Conservation (phyloP, 306 rosid genomes). For the Lotus japonicus region DNA sequence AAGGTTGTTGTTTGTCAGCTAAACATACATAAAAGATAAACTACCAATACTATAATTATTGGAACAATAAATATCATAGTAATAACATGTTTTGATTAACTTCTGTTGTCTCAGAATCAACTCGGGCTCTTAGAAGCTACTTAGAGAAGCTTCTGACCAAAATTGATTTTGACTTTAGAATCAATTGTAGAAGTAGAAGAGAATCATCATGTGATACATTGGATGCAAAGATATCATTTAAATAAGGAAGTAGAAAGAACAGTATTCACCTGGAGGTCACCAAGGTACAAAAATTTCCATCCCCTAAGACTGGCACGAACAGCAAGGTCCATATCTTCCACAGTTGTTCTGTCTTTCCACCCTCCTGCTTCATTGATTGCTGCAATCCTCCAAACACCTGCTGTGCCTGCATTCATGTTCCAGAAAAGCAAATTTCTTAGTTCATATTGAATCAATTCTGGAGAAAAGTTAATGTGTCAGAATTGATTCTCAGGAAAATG, state of each 20-base stretch:
- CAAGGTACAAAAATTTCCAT: constrained; percentile 95
- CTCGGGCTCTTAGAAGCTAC: too few relatives aligned
- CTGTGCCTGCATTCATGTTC: constrained; percentile 61
- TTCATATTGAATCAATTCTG: too few relatives aligned
- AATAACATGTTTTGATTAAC: too few relatives aligned
- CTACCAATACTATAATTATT: neutral
- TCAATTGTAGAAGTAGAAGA: too few relatives aligned
- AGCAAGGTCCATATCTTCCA: constrained; percentile 99
- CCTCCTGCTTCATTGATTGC: constrained; percentile 99
- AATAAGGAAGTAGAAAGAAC: neutral
- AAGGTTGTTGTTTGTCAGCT: neutral
- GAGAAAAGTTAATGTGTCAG: too few relatives aligned
- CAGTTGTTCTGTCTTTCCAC: constrained; percentile 98
- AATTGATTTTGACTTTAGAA: too few relatives aligned
- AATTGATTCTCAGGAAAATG: neutral
- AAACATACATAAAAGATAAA: neutral
- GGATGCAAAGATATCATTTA: too few relatives aligned
- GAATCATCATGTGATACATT: too few relatives aligned
- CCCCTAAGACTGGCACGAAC: constrained; percentile 97
- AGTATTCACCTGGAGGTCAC: constrained; percentile 78
- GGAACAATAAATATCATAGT: neutral
- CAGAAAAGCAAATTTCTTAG: neutral
- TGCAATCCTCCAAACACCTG: constrained; percentile 96
- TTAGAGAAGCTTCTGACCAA: too few relatives aligned
- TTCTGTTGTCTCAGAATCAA: too few relatives aligned